Percentiles rank a stretch among this genome's conserved stretches.
These are phyloP conservation scores for Phytophthora cajani DNA, from an alignment of 352 stramenopile genomes.

Conservation along the genomic window DNA sequence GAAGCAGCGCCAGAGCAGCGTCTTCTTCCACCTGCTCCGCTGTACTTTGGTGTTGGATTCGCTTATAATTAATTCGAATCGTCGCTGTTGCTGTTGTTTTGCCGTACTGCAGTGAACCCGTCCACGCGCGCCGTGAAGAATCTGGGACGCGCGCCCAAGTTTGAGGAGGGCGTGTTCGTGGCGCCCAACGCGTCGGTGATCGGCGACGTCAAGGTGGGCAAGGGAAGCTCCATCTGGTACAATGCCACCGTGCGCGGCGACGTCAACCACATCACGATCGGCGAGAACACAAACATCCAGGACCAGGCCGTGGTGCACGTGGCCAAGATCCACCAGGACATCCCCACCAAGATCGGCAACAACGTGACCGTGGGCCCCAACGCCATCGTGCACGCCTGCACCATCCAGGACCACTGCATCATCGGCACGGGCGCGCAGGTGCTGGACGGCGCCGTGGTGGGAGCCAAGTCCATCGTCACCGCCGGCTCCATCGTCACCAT, in stretches of 20 bases:
- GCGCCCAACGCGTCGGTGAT: constrained; percentile 93
- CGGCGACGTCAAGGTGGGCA: constrained; percentile 92
- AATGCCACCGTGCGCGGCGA: constrained; percentile 91
- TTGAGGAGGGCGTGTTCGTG: constrained; percentile 80
- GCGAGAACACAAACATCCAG: constrained; percentile 93
- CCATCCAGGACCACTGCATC: constrained; percentile 92
- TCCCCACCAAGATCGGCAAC: constrained; percentile 91
- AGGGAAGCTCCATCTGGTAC: constrained; percentile 94
- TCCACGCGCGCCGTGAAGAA: constrained; percentile 85
- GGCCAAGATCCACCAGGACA: constrained; percentile 93
- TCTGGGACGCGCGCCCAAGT: constrained; percentile 61
- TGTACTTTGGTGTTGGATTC: constrained; percentile 7
- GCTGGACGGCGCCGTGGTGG: constrained; percentile 89
- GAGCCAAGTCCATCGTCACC: constrained; percentile 90
- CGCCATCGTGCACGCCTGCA: constrained; percentile 92
- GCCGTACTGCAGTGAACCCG: constrained; percentile 66
- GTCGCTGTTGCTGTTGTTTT: constrained; percentile 4
- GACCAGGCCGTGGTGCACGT: constrained; percentile 94
- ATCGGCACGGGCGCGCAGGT: constrained; percentile 93
- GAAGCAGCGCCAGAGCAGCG: neutral
- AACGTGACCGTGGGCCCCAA: constrained; percentile 90
- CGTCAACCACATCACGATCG: constrained; percentile 94
- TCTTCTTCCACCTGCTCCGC: neutral
- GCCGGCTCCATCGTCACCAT: constrained; percentile 90
- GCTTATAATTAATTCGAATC: constrained; percentile 10